These are phyloP conservation scores for Bipolaris zeicola DNA, from an alignment of 2,329 filamentous ascomycete genomes.

Conservation along the genomic window DNA sequence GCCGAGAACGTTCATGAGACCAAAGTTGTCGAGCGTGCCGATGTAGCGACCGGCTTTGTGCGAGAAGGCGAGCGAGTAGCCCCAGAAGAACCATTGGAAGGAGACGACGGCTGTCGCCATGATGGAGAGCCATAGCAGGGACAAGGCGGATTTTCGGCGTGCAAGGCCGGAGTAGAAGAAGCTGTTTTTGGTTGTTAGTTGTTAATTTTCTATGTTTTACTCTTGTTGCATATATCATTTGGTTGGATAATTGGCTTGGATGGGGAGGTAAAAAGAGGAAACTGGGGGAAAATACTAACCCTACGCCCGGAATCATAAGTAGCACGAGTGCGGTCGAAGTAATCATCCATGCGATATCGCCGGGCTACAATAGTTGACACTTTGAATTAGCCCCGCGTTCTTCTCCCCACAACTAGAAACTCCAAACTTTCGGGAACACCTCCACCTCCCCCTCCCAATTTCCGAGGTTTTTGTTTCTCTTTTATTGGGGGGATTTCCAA, in stretches of 20 bases:
- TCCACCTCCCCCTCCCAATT: background rate
- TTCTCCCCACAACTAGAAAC: slow-evolving; percentile 12
- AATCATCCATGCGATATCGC: slow-evolving; percentile 83
- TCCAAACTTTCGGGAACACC: background rate
- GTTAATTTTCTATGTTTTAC: background rate
- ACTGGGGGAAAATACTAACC: slow-evolving; percentile 50
- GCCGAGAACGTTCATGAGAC: slow-evolving; percentile 75
- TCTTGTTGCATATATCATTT: background rate
- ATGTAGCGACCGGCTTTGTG: slow-evolving; percentile 77
- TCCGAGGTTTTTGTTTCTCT: background rate
- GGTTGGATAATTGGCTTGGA: background rate
- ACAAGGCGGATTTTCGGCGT: slow-evolving; percentile 84
- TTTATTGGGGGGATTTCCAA: background rate
- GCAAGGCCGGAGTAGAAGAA: slow-evolving; percentile 95
- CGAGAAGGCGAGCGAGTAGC: slow-evolving; percentile 82
- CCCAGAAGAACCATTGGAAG: slow-evolving; percentile 98
- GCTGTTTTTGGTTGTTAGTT: slow-evolving; percentile 47
- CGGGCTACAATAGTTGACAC: slow-evolving; percentile 59
- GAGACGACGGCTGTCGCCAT: slow-evolving; percentile 78
- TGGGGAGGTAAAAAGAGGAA: background rate
- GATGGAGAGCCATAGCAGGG: slow-evolving; percentile 83
- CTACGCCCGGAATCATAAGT: slow-evolving; percentile 92
- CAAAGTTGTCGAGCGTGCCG: slow-evolving; percentile 79
- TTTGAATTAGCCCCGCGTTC: slow-evolving; percentile 32
- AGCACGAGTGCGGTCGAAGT: slow-evolving; percentile 78